Base-by-base conservation (phyloP, 345 rosid genomes). In the Aquilaria sinensis region DNA sequence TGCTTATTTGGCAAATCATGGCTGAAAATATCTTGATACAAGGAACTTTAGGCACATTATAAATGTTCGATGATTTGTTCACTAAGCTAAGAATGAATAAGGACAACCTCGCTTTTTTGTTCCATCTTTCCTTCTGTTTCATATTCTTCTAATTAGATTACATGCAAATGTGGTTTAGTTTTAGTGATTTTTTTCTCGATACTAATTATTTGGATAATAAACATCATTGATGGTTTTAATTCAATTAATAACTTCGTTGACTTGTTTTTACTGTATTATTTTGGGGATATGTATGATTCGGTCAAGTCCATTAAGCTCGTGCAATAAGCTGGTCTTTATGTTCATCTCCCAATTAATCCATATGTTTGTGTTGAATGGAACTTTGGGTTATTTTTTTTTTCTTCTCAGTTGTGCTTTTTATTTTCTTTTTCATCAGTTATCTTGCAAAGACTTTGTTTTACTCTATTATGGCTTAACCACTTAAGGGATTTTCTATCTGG, bases 301-400 rank as follows among this genome's bases (percentile, higher is more conserved):
- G 92, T 95, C 58, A 73, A 67, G 75, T 95, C 90, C 74, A 64
- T 95, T 63, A 91, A 85, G 84, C 75, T 89, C 74, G 86, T 78
- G 23, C 86, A 95, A 48, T 83, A 88, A 77, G 96, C 94, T 47
- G 97, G 99, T n/a, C 96, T 95, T 52, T 84, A 77, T 71, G 87
- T 81, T 72, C 81, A 95, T 84, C 97, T 95, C 75, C 79, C 96
- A 64, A 85, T 94, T 71, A 97, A 97, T 43, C 99, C 99, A 63
- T 94, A 80, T 72, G 76, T 85, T 53, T 94, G 99, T 72, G 99
- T 91, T 14, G 96, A 94, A 71, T 94, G 99, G 99, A 94, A 91
- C 60, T 94, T 82, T 55, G 99, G 99, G 99, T 94, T 77, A 70
- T 41, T 32, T 14, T 53, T 52, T 56, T 10, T 6, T 12, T 33